A percentile compares a stretch with the other conserved stretches of the same genome.
Conservation (phyloP, 768 basidiomycete species). For the Artomyces pyxidatus region DNA sequence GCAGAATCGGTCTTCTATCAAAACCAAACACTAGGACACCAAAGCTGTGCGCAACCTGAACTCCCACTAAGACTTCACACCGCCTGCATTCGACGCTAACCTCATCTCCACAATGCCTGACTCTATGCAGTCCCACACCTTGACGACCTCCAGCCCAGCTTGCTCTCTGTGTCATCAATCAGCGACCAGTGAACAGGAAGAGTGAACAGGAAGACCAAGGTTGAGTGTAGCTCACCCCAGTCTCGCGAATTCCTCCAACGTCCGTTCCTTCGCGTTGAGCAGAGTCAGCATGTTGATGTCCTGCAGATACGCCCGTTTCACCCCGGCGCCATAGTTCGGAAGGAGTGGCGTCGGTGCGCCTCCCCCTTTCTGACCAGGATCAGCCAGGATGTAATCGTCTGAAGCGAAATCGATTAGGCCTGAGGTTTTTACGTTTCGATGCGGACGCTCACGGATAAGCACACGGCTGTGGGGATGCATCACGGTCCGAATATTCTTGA, state of each 20-base stretch:
- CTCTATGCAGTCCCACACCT: neutral
- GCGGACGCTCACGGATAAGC: slow-evolving; percentile 27
- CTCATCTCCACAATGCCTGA: neutral
- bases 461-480: slow-evolving; percentile 29
- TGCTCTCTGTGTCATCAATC: neutral
- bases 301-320: slow-evolving; percentile 31
- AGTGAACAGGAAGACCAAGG: neutral
- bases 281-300: slow-evolving; percentile 39
- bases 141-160: neutral
- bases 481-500: slow-evolving; percentile 27
- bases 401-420: neutral
- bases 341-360: slow-evolving; percentile 38
- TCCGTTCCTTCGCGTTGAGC: slow-evolving; percentile 36
- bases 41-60: too few relatives aligned
- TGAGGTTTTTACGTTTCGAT: neutral
- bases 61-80: too few relatives aligned
- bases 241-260: slow-evolving; percentile 27
- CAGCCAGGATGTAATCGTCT: neutral
- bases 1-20: too few relatives aligned
- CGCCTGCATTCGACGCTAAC: too few relatives aligned
- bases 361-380: neutral
- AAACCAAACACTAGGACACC: too few relatives aligned
- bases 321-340: slow-evolving; percentile 38
- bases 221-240: neutral
- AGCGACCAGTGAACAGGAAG: neutral